Conservation (phyloP, 2,329 filamentous ascomycete species). For the Cladosporium sphaerospermum region DNA sequence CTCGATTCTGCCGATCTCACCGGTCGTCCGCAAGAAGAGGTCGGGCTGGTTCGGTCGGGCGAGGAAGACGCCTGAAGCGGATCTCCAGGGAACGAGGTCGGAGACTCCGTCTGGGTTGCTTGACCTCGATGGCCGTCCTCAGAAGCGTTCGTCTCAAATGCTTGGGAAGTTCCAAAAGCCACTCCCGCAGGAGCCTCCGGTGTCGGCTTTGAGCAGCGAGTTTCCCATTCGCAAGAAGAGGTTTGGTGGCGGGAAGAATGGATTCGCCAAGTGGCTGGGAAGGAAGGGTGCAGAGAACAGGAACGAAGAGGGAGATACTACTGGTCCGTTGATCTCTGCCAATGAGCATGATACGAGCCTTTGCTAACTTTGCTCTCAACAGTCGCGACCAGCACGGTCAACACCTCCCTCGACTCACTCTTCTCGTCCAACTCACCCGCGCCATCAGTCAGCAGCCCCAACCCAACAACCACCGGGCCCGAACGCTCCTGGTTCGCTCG, state of each 20-base stretch:
- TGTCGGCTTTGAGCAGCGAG: conserved; percentile 34
- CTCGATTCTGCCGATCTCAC: conserved; percentile 17
- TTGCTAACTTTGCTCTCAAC: conserved; percentile 4
- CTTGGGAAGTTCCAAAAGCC: conserved; percentile 25
- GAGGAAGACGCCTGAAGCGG: conserved; percentile 20
- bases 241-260: conserved; percentile 34
- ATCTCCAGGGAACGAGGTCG: conserved; percentile 1
- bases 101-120: conserved; percentile 3
- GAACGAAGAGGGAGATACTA: conserved; percentile 16
- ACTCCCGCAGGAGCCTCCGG: conserved; percentile 27
- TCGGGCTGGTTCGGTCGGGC: conserved; percentile 40
- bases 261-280: conserved; percentile 49
- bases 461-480: conserved; percentile 25
- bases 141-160: conserved; percentile 10
- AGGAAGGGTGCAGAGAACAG: conserved; percentile 38
- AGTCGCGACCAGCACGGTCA: conserved; percentile 22
- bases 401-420: conserved; percentile 25
- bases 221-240: conserved; percentile 38
- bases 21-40: conserved; percentile 36
- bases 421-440: conserved; percentile 31
- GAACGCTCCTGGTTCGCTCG: conserved; percentile 79
- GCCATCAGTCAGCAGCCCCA: conserved; percentile 43
- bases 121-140: conserved; percentile 18
- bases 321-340: neutral
- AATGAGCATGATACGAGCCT: no score